Percentiles rank a stretch among this genome's conserved stretches.
These are phyloP conservation scores for Cenchrus purpureus DNA, from an alignment of 176 grass and related monocot genomes.

Conservation along the genomic window DNA sequence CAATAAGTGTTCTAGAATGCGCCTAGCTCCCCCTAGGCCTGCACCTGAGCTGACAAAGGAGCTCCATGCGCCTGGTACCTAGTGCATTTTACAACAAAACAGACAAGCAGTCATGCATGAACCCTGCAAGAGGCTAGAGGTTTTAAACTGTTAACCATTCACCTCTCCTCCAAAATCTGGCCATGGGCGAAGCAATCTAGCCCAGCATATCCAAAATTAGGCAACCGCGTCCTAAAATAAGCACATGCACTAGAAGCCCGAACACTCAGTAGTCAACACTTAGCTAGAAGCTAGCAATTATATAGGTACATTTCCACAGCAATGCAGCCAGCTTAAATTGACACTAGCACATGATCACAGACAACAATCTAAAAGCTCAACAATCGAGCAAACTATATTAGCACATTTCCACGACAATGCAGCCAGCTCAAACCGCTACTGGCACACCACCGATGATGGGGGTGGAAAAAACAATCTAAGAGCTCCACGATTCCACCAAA, in stretches of 20 bases:
- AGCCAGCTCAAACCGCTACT: background rate
- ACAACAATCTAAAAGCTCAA: background rate
- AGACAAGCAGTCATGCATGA: too few relatives aligned
- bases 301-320: background rate
- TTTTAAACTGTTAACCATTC: too few relatives aligned
- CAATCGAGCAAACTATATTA: background rate
- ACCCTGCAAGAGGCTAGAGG: background rate
- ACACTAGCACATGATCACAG: background rate
- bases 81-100: background rate
- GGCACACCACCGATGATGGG: background rate
- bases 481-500: background rate
- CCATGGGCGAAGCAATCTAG: background rate
- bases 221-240: background rate
- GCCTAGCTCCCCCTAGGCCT: background rate
- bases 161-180: background rate
- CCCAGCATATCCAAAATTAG: constrained; percentile 28
- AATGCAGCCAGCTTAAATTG: background rate
- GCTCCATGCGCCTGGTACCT: background rate
- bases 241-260: background rate
- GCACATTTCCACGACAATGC: background rate
- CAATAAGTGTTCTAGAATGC: background rate
- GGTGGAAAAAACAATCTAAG: background rate
- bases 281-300: background rate
- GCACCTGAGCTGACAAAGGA: background rate
- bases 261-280: background rate